Base-by-base conservation (phyloP, 1,284 basidiomycete species). In the Heliocybe sulcata region DNA sequence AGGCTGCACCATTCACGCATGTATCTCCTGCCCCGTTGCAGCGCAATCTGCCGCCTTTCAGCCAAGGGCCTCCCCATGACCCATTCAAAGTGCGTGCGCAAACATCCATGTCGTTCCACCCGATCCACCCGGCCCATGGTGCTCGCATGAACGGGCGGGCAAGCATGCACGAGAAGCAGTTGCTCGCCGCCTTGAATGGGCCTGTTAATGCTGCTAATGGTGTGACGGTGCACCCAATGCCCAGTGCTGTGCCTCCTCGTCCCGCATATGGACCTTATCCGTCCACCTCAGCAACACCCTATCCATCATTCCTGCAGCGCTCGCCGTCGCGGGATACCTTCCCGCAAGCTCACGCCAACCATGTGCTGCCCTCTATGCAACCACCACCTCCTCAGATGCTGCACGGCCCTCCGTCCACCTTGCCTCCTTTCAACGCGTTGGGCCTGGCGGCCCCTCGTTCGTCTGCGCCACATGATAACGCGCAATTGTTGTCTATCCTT, bases 61-160 rank as follows among this genome's bases (percentile, higher is more conserved):
- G 45, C 29, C 56, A 47, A 55, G 16, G 52, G n/a, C 52, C 56
- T 38, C 59, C 51, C 58, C 59, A 69, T 53, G 79, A 80, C 64
- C 71, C 76, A 0, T 79, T 80, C 61, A 77, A 80, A 63, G 73
- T 79, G 25, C 77, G 86, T 53, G 77, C 86, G 12, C 76, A 74
- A 56, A 86, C 84, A 3, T 83, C 81, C 60, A 78, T 82, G 60
- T 71, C 77, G 2, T 74, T 76, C 59, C 79, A 67, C 53, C 70
- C 71, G 38, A 60, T 59, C 10, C 57, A 61, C 25, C 56, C 61
- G 12, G 60, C 60, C 60, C 56, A 58, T 26, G 57, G 54, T 63
- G 6, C 6, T 20, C 38, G 38, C n/a, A 16, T 16, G 4, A 55
- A 51, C 54, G 58, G 66, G 59, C 57, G 72, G 67, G 60, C 73